Base-by-base conservation (phyloP, 2,329 filamentous ascomycete species). In the Moelleriella libera region DNA sequence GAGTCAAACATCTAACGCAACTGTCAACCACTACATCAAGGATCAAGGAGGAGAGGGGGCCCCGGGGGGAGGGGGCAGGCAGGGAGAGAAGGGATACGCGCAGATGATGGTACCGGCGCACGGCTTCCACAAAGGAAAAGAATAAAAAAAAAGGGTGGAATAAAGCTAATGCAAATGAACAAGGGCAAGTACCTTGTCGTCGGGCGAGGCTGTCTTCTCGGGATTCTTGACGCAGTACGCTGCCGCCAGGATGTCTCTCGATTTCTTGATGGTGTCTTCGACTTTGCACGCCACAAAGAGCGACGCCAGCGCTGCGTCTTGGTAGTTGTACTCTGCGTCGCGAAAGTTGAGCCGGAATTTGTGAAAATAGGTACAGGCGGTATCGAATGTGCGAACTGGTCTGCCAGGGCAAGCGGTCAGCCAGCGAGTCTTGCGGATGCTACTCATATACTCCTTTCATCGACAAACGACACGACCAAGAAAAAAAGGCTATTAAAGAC, bases 191-290 rank as follows among this genome's bases (percentile, higher is more conserved):
- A 89, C 85, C 62, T 83, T 82, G 64, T 96, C 88, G 63, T 97
- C 90, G 4, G 85, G 78, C 14, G 83, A 83, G 39, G 63, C 84
- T 65, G 65, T 88, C 74, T 64, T 85, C 62, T 66, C 82, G 54
- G 57, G 77, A 60, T 66, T 76, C 65, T 88, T 92, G 39, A 94
- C 69, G 59, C 95, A 96, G 66, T 90, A 88, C 29, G 87, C 83
- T 1, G 89, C 88, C 49, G 88, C 94, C 12, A 97, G 72, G 51
- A 98, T 94, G 53, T 98, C 92, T 49, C 79, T 81, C 4, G 88
- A 94, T 69, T 97, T 97, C 68, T 98, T 98, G 54, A 96, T 77
- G 0, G 92, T 98, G 63, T 98, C 92, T 65, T 98, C 92, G 43
- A 94, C 88, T 68, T 98, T 98, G 72, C 90, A 97, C 2, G 89